These are phyloP conservation scores for Mycena olivaceomarginata DNA, from an alignment of 768 basidiomycete species.

Conservation along the genomic window DNA sequence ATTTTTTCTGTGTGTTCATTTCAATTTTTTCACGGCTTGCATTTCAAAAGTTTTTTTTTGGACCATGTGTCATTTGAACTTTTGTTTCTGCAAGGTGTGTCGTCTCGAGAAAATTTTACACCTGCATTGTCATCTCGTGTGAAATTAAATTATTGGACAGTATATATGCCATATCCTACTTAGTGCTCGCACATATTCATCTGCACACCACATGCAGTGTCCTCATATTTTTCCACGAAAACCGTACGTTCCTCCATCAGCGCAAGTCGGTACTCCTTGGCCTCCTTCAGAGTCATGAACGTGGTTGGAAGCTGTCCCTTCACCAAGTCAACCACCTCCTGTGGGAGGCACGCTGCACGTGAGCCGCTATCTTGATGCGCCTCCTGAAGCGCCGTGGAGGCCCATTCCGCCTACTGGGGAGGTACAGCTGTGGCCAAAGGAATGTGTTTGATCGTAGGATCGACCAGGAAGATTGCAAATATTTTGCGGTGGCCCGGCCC, in stretches of 20 bases:
- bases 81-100: neutral
- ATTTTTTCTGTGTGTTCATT: neutral
- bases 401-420: constrained; percentile 56
- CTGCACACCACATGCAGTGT: neutral
- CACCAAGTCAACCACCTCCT: neutral
- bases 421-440: constrained; percentile 53
- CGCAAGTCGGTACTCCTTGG: neutral
- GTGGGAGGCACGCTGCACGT: neutral
- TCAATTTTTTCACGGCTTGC: neutral
- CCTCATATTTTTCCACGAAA: neutral
- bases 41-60: neutral
- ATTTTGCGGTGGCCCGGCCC: constrained; percentile 62
- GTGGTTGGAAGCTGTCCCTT: neutral
- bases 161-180: neutral
- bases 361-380: neutral
- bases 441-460: constrained; percentile 53
- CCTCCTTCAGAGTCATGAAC: neutral
- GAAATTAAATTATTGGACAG: too few relatives aligned
- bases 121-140: too few relatives aligned
- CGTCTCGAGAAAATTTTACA: too few relatives aligned
- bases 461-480: constrained; percentile 59
- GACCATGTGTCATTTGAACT: constrained; percentile 2
- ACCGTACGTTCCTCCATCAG: neutral
- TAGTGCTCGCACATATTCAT: neutral
- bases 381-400: constrained; percentile 43